Evolutionary conservation across 306 rosid genomes (phyloP).

Genomic region (Benincasa hispida): DNA sequence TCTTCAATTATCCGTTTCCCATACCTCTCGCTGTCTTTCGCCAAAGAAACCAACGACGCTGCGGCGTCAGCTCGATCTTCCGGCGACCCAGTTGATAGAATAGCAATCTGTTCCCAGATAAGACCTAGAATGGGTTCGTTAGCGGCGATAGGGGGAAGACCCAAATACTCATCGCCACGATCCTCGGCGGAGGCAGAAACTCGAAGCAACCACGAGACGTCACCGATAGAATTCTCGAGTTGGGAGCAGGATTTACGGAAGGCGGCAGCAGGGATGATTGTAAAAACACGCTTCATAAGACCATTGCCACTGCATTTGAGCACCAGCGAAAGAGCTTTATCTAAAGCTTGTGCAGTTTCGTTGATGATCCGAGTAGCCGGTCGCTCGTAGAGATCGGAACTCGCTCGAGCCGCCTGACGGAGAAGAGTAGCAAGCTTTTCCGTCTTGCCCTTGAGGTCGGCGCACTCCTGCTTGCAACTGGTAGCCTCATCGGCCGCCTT

Average conservation of each 20-base stretch:
- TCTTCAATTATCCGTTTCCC: conserved; percentile 72
- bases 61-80: conserved; percentile 79
- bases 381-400: conserved; percentile 81
- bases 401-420: conserved; percentile 79
- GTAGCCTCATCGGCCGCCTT: conserved; percentile 65
- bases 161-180: conserved; percentile 41
- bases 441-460: conserved; percentile 58
- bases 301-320: conserved; percentile 61
- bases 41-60: conserved; percentile 59
- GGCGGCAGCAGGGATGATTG: conserved; percentile 55
- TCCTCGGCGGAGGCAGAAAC: conserved; percentile 68
- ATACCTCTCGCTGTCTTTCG: conserved; percentile 48
- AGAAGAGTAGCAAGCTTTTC: conserved; percentile 67
- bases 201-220: conserved; percentile 81
- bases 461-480: conserved; percentile 52
- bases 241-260: conserved; percentile 53
- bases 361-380: conserved; percentile 73
- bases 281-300: conserved; percentile 66
- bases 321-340: conserved; percentile 43
- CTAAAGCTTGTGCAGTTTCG: conserved; percentile 66
- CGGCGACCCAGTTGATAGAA: conserved; percentile 34
- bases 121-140: conserved; percentile 71
- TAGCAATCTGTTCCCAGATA: conserved; percentile 86
- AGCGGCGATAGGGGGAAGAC: conserved; percentile 78
- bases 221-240: conserved; percentile 74